phyloP scores from a whole-genome alignment of 768 basidiomycete species.

The Agrocybe pediades region DNA sequence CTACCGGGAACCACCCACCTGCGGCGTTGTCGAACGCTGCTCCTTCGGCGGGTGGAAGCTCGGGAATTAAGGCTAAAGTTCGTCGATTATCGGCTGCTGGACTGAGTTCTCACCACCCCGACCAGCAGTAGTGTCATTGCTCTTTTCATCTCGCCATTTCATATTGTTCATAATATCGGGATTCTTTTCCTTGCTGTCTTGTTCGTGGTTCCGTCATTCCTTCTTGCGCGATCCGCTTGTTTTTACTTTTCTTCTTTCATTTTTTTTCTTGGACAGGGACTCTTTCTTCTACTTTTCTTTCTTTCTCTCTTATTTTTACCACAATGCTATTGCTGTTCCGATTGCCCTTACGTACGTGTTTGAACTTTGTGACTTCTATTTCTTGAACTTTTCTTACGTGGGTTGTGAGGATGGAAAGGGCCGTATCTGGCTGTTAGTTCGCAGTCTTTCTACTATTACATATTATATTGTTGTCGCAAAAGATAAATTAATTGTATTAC shows the following conservation, averaged over 20 bases:
- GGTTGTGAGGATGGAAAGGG: too few relatives aligned
- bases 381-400: too few relatives aligned
- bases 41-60: neutral
- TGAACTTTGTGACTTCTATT: too few relatives aligned
- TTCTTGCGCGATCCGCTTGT: neutral
- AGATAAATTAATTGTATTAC: too few relatives aligned
- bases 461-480: too few relatives aligned
- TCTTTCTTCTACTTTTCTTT: conserved; percentile 1
- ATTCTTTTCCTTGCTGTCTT: neutral
- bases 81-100: conserved; percentile 3
- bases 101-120: neutral
- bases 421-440: too few relatives aligned
- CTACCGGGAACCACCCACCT: neutral
- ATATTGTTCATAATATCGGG: neutral
- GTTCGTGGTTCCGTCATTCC: neutral
- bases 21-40: neutral
- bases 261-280: conserved; percentile 15
- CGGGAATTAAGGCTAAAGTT: conserved; percentile 4
- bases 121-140: neutral
- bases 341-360: too few relatives aligned
- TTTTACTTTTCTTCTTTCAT: neutral
- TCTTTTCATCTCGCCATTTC: neutral
- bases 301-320: neutral
- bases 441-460: too few relatives aligned
- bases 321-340: neutral